Base-by-base conservation (phyloP, 176 grass and related monocot genomes). In the Eragrostis curvula region DNA sequence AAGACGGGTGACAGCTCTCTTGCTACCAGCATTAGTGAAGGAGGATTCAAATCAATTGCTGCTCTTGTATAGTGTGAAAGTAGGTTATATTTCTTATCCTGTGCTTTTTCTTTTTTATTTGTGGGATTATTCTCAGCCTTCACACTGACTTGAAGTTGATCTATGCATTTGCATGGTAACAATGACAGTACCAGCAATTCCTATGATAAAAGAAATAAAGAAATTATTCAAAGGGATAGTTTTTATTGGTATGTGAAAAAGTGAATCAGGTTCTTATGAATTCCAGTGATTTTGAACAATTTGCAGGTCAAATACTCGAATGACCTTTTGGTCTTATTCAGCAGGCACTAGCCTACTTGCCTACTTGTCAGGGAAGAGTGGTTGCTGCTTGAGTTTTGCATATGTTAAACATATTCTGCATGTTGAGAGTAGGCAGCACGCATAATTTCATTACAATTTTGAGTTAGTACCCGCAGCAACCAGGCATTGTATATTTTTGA, bases 1-100 rank as follows among this genome's bases (percentile, higher is more conserved):
- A 99, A 85, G 91, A 99, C 96, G 3, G 93, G 91, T 56, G 96
- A 94, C 81, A 89, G 75, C 84, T 86, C 87, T 68, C 89, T 99
- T 39, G 93, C 96, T 18, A 87, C 79, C 55, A 77, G 85, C 52
- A 90, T 96, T 66, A 90, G 83, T 58, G 85, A 88, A 75, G 85
- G 84, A 51, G 96, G 96, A 81, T 99, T 88, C 73, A 93, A 93
- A 83, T 79, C 72, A 13, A 85, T 99, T 3, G 56, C 45, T 20
- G 60, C 79, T 51, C 45, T 49, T 79, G 49, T 74, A 77, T 93
- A 85, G 73, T 6, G 16, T 74, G 66, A 70, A 59, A 43, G 36
- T 29, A 83, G 47, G 73, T 89, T 29, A 6, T 79, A 10, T 71
- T 79, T 87, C 56, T 12, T 74, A 87, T 40, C 52, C 44, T 63